phyloP scores from a whole-genome alignment of 805 yeast genomes.

The Metschnikowia rubicola region DNA sequence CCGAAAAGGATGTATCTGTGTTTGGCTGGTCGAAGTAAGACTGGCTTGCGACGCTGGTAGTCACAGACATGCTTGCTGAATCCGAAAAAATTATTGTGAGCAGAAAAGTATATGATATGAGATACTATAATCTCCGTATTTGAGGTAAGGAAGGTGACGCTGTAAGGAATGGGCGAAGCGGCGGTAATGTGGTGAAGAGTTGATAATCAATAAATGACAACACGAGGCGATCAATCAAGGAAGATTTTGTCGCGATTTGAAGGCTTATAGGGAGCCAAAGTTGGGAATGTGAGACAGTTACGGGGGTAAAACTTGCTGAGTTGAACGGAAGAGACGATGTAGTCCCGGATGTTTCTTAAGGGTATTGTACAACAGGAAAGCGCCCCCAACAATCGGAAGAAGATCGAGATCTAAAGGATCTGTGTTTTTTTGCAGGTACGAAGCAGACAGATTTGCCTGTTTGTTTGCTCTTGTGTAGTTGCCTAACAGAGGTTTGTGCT shows the following conservation, averaged over 20 bases:
- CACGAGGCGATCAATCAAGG: too few species aligned
- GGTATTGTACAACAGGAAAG: neutral
- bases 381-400: too few species aligned
- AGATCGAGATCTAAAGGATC: neutral
- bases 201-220: too few species aligned
- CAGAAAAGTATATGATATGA: neutral
- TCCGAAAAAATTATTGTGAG: neutral
- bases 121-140: too few species aligned
- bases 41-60: conserved; percentile 8
- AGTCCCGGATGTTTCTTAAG: neutral
- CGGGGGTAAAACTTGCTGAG: too few species aligned
- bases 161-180: too few species aligned
- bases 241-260: too few species aligned
- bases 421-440: neutral
- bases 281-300: too few species aligned
- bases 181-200: too few species aligned
- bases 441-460: neutral
- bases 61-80: conserved; percentile 3
- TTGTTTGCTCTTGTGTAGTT: too few species aligned
- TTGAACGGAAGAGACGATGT: neutral
- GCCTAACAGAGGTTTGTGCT: neutral
- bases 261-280: too few species aligned
- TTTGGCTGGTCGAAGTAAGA: conserved; percentile 7
- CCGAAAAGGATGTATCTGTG: conserved; percentile 6
- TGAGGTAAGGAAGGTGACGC: too few species aligned